phyloP scores from a whole-genome alignment of 495 filamentous ascomycete genomes.

The Annulohypoxylon nitens region DNA sequence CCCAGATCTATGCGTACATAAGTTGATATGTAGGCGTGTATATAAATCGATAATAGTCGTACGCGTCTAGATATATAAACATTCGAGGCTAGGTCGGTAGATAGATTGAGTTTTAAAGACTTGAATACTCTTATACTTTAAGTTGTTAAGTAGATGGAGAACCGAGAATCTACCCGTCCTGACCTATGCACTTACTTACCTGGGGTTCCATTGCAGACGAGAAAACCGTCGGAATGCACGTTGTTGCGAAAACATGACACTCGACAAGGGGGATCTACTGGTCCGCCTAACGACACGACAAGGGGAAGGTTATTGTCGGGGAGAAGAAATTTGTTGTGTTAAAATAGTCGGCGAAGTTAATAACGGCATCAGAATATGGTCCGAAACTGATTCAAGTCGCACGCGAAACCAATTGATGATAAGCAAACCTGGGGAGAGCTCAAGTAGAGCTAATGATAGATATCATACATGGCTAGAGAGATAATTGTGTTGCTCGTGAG shows the following conservation, averaged over 20 bases:
- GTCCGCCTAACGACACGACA: constrained; percentile 34
- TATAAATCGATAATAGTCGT: constrained; percentile 4
- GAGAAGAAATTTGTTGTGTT: constrained; percentile 17
- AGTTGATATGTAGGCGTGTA: constrained; percentile 6
- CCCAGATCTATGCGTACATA: neutral
- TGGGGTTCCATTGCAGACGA: constrained; percentile 43
- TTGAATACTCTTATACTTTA: constrained; percentile 23
- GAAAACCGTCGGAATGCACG: constrained; percentile 37
- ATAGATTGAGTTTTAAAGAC: constrained; percentile 14
- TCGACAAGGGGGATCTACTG: constrained; percentile 38
- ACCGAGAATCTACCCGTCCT: constrained; percentile 23
- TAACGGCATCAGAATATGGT: constrained; percentile 42
- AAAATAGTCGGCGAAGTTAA: constrained; percentile 33
- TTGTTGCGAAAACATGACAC: constrained; percentile 45
- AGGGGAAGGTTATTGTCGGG: constrained; percentile 47
- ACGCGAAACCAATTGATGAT: constrained; percentile 32
- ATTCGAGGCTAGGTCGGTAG: constrained; percentile 18
- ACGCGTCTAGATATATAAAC: neutral
- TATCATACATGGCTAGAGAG: constrained; percentile 23
- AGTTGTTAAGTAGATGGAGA: constrained; percentile 6
- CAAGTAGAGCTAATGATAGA: constrained; percentile 22
- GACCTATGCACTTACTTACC: constrained; percentile 21
- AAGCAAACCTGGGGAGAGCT: constrained; percentile 30
- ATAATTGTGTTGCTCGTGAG: neutral
- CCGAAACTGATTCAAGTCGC: constrained; percentile 39